Evolutionary conservation across 345 rosid genomes (phyloP).

Genomic region (Pistacia integerrima): DNA sequence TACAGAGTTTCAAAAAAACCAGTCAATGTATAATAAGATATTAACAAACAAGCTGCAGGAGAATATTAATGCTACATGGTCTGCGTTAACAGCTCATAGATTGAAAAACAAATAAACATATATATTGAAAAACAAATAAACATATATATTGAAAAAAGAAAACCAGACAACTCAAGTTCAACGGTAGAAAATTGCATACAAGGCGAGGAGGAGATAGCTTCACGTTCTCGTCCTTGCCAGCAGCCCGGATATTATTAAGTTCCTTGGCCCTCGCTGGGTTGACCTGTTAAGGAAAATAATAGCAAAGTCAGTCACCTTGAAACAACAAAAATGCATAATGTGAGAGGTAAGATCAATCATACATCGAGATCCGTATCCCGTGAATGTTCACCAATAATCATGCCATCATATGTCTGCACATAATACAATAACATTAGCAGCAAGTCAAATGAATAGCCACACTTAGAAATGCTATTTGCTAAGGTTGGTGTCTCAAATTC

Average conservation of each 20-base stretch:
- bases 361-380: constrained; percentile 97
- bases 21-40: neutral
- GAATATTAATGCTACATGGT: neutral
- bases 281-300: constrained; percentile 44
- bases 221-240: constrained; percentile 84
- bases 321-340: neutral
- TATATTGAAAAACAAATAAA: neutral
- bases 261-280: constrained; percentile 91
- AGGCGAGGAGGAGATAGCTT: constrained; percentile 90
- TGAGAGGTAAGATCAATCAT: constrained; percentile 34
- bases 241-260: constrained; percentile 79
- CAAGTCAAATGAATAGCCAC: neutral
- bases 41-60: neutral
- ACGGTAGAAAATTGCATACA: constrained; percentile 42
- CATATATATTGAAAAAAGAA: constrained; percentile 5
- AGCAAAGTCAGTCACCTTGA: constrained; percentile 24
- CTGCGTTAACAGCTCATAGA: neutral
- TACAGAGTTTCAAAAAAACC: neutral
- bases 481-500: neutral
- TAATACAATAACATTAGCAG: constrained; percentile 23
- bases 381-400: constrained; percentile 97
- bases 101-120: neutral
- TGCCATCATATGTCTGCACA: constrained; percentile 92
- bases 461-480: neutral
- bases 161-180: neutral